Conservation (phyloP, 768 basidiomycete species). For the Phylloporus scabripes region DNA sequence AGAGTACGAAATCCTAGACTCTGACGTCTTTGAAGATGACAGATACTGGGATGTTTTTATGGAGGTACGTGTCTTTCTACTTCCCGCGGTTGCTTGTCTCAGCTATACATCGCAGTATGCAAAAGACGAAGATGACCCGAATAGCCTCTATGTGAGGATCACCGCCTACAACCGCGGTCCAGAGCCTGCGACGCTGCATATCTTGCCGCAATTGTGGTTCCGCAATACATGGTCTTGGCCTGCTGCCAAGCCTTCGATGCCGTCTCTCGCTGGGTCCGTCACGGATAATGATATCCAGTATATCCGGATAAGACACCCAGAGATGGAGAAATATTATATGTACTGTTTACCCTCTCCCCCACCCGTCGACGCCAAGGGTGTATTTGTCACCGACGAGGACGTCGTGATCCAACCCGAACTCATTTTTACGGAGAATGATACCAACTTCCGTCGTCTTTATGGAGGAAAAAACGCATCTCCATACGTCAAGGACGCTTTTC, state of each 20-base stretch:
- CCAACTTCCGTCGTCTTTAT: conserved; percentile 90
- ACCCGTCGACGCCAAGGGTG: conserved; percentile 70
- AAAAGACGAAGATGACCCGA: conserved; percentile 89
- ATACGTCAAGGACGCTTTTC: conserved; percentile 96
- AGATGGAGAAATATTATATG: conserved; percentile 70
- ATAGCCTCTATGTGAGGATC: conserved; percentile 87
- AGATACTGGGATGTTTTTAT: conserved; percentile 98
- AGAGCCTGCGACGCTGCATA: conserved; percentile 87
- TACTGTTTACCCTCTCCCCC: conserved; percentile 92
- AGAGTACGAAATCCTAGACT: conserved; percentile 93
- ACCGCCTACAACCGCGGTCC: conserved; percentile 97
- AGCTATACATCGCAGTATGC: conserved; percentile 62
- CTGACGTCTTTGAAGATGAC: conserved; percentile 86
- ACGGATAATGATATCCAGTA: conserved; percentile 49
- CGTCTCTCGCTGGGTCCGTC: conserved; percentile 49
- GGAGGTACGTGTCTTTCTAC: conserved; percentile 54
- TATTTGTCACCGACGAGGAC: conserved; percentile 58
- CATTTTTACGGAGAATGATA: conserved; percentile 96
- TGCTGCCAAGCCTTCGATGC: conserved; percentile 58
- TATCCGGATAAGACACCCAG: conserved; percentile 68
- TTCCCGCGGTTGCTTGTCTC: conserved; percentile 1
- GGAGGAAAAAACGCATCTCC: conserved; percentile 76
- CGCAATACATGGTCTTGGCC: conserved; percentile 99
- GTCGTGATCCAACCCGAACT: conserved; percentile 67
- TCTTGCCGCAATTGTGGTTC: conserved; percentile 96